Percentiles rank a stretch among this genome's conserved stretches.
Evolutionary conservation across 768 basidiomycete genomes (phyloP).

Genomic region (Galerina sulciceps): DNA sequence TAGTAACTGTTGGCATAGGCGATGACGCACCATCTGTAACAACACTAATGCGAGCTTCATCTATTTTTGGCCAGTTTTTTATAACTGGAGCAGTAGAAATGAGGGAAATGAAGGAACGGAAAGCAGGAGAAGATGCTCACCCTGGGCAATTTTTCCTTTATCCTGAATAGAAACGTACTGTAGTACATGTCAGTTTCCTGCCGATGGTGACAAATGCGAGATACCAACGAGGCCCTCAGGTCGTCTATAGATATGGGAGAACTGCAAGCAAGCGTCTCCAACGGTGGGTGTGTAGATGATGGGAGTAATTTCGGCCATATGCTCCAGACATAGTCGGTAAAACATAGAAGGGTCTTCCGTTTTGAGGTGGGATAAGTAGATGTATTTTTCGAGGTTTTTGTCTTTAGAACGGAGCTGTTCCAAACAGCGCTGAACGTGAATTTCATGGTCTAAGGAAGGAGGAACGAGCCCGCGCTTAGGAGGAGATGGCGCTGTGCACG

Average conservation of each 20-base stretch:
- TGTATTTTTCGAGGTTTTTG: conserved; percentile 80
- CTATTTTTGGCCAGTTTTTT: conserved; percentile 69
- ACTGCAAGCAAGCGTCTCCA: conserved; percentile 88
- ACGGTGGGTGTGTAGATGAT: conserved; percentile 94
- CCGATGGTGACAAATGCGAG: neutral
- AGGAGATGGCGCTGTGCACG: conserved; percentile 39
- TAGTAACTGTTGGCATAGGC: neutral
- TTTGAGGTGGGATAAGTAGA: conserved; percentile 80
- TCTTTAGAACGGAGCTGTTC: conserved; percentile 78
- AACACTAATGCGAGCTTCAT: conserved; percentile 86
- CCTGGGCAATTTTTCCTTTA: conserved; percentile 73
- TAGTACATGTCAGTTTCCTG: conserved; percentile 17
- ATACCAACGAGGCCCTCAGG: conserved; percentile 71
- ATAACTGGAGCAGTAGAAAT: conserved; percentile 46
- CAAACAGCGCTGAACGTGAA: conserved; percentile 65
- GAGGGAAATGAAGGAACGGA: neutral
- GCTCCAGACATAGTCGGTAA: conserved; percentile 72
- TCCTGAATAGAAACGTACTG: conserved; percentile 83
- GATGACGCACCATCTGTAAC: conserved; percentile 80
- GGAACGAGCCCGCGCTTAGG: conserved; percentile 64
- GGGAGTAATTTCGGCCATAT: conserved; percentile 75
- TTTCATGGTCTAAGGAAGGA: conserved; percentile 51
- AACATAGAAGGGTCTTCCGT: conserved; percentile 75
- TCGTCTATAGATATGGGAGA: conserved; percentile 75
- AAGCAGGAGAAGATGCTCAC: conserved; percentile 24